Evolutionary conservation across 768 basidiomycete species (phyloP).

Genomic region (Tephrocybe sp.): DNA sequence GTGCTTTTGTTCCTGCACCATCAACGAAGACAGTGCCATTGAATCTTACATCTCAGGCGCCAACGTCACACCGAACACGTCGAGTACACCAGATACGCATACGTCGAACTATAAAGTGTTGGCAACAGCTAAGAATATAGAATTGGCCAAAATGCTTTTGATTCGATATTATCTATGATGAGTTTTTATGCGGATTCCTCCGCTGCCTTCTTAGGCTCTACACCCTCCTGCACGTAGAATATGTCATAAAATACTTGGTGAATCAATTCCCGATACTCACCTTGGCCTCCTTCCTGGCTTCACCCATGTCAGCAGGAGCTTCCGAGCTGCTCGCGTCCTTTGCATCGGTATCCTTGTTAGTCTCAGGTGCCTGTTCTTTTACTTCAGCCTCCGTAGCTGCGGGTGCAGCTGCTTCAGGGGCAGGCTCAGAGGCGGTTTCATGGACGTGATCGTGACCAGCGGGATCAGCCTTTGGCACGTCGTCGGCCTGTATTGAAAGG

Average conservation of each 20-base stretch:
- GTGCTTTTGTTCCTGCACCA: no score
- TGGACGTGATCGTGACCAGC: not conserved
- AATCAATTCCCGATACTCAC: constrained; percentile 16
- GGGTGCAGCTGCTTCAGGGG: not conserved
- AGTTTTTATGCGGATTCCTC: constrained; percentile 7
- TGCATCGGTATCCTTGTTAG: constrained; percentile 8
- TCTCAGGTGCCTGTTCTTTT: not conserved
- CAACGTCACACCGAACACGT: no score
- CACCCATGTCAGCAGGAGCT: constrained; percentile 21
- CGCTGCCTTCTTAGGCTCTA: constrained; percentile 22
- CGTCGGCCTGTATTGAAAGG: constrained; percentile 8
- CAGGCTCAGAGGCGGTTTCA: not conserved
- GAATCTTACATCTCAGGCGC: no score
- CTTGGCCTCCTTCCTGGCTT: constrained; percentile 22
- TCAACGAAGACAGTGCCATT: no score
- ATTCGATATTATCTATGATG: not conserved
- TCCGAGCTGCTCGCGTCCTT: constrained; percentile 21
- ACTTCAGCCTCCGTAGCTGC: constrained; percentile 2
- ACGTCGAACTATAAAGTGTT: no score
- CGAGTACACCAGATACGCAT: no score
- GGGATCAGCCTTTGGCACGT: constrained; percentile 16
- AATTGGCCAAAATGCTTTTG: no score
- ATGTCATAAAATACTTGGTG: not conserved
- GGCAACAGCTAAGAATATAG: no score
- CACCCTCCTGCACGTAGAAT: constrained; percentile 16